phyloP scores from a whole-genome alignment of 306 rosid species.

The Astragalus glycyphyllos region DNA sequence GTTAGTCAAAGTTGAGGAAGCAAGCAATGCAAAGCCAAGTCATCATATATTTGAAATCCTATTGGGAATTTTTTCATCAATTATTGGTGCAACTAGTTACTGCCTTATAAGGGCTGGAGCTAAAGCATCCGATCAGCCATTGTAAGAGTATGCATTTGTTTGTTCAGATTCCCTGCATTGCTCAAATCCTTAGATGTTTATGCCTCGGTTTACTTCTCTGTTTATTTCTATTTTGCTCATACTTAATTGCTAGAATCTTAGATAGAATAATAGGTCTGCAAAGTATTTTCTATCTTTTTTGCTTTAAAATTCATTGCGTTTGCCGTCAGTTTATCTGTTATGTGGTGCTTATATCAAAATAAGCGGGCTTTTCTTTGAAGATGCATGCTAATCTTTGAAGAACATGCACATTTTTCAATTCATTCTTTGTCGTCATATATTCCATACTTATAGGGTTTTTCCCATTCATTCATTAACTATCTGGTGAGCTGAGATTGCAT shows the following conservation, averaged over 20 bases:
- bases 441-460: not conserved
- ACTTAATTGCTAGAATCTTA: not conserved
- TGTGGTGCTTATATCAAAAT: not conserved
- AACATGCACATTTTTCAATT: not conserved
- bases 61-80: constrained; percentile 67
- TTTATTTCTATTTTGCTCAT: constrained; percentile 19
- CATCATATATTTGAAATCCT: constrained; percentile 54
- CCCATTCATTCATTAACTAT: not conserved
- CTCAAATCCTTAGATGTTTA: constrained; percentile 2
- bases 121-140: constrained; percentile 77
- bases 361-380: not conserved
- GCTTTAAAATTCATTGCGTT: constrained; percentile 10
- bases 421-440: not conserved
- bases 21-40: constrained; percentile 45
- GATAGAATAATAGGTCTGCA: not conserved
- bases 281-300: constrained; percentile 16
- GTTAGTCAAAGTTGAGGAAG: constrained; percentile 57
- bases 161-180: constrained; percentile 8
- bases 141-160: constrained; percentile 61
- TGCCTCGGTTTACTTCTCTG: not conserved
- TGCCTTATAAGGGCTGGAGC: constrained; percentile 82
- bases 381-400: not conserved
- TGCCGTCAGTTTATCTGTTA: not conserved
- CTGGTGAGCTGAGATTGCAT: constrained; percentile 5
- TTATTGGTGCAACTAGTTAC: constrained; percentile 73